Base-by-base conservation (phyloP, 1,139 yeast genomes). In the Debaryomyces coudertii region DNA sequence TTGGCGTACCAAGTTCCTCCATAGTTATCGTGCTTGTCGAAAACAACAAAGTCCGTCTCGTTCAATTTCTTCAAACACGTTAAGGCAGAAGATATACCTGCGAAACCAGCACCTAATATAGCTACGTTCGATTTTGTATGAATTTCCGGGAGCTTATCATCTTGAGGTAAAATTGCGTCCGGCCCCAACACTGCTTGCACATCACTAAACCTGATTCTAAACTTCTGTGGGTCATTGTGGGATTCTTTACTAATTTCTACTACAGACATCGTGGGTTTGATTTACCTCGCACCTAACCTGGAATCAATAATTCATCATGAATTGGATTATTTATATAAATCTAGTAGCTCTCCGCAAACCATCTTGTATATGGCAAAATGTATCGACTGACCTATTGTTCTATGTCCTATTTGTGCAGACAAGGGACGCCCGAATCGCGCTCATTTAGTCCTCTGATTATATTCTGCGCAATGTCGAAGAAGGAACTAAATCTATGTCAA, bases 1-100 rank as follows among this genome's bases (percentile, higher is more conserved):
- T 78, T 78, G 42, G 79, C 78, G 57, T 69, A 72, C 83, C 83
- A 78, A 31, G 81, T 76, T 5, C 83, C 83, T n/a, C 83, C 83
- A 48, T 76, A 66, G 42, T 69, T 61, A 42, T 61, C 64, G 47
- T 73, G 79, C 50, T 71, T 71, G 48, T 78, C 83, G 49, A 72
- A 76, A 5, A 77, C 60, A 18, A 56, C 67, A 51, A 66, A 65
- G 56, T 65, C 80, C 40, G 60, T 58, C 41, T 56, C 68, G 35
- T 62, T 68, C 53, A 65, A 60, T 30, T 63, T 61, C 42, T 64
- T 65, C 43, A 61, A 59, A 44, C 62, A 61, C 49, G 60, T 64
- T 39, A 73, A 49, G 2, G 72, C 69, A 8, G 65, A 51, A 23
- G 65, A 68, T 47, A 77, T 60, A 5, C 82, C 82, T 9, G 66